Evolutionary conservation across 139 green algal species (phyloP).

Genomic region (Asterochloris sp.): DNA sequence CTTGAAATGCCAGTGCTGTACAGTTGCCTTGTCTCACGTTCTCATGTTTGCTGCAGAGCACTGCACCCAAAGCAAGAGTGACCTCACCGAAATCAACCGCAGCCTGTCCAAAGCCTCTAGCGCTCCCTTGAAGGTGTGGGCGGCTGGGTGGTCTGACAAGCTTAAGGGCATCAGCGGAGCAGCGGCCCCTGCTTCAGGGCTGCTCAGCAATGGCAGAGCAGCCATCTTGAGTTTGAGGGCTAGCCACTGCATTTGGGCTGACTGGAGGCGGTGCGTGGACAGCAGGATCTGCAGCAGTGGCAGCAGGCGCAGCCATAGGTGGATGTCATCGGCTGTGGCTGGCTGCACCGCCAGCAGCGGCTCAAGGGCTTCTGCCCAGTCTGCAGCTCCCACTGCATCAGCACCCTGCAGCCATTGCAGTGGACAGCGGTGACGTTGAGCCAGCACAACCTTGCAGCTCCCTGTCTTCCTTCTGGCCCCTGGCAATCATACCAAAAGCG

Average conservation of each 20-base stretch:
- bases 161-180: constrained; percentile 17
- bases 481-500: too few relatives aligned
- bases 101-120: too few relatives aligned
- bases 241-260: constrained; percentile 25
- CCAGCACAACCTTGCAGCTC: too few relatives aligned
- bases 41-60: too few relatives aligned
- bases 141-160: constrained; percentile 19
- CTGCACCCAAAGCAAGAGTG: too few relatives aligned
- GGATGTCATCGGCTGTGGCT: constrained; percentile 36
- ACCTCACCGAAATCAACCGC: too few relatives aligned
- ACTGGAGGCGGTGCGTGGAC: not conserved
- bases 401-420: constrained; percentile 12
- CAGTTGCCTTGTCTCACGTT: too few relatives aligned
- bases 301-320: constrained; percentile 47
- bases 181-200: constrained; percentile 15
- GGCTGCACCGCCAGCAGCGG: constrained; percentile 36
- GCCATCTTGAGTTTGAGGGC: constrained; percentile 25
- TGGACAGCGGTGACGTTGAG: too few relatives aligned
- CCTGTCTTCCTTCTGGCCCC: too few relatives aligned
- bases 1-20: too few relatives aligned
- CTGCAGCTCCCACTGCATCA: constrained; percentile 18
- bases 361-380: constrained; percentile 35
- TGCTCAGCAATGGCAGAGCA: constrained; percentile 21
- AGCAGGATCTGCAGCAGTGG: constrained; percentile 30
- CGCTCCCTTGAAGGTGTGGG: too few relatives aligned